phyloP scores from a whole-genome alignment of 2,329 filamentous ascomycete genomes.

The Bisporella sp. region DNA sequence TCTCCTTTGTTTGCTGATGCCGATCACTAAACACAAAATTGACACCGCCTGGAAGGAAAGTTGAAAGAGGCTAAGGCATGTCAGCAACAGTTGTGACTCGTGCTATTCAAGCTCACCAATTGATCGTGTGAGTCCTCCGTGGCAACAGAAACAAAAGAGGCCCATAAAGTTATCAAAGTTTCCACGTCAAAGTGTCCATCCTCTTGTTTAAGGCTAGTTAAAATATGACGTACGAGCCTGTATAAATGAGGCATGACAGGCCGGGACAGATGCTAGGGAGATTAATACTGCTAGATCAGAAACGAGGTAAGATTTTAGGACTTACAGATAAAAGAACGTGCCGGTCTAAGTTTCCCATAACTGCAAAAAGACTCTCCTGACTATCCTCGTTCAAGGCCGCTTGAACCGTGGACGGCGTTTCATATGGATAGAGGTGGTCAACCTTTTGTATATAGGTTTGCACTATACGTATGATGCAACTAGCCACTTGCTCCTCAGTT shows the following conservation, averaged over 20 bases:
- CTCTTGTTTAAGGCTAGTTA: conserved; percentile 2
- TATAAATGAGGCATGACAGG: conserved; percentile 10
- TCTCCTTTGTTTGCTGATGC: conserved; percentile 38
- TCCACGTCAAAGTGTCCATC: conserved; percentile 3
- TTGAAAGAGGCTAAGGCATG: conserved; percentile 22
- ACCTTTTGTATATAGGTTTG: conserved; percentile 14
- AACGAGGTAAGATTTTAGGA: neutral
- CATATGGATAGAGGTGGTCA: conserved; percentile 9
- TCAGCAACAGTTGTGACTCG: conserved; percentile 38
- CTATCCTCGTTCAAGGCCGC: conserved; percentile 14
- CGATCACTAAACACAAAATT: conserved; percentile 27
- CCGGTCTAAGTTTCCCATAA: conserved; percentile 6
- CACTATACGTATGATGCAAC: neutral
- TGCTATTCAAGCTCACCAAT: conserved; percentile 12
- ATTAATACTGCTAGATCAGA: conserved; percentile 6
- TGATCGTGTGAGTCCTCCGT: conserved; percentile 17
- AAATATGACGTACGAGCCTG: conserved; percentile 5
- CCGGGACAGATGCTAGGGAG: conserved; percentile 15
- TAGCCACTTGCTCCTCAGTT: neutral
- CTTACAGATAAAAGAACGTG: conserved; percentile 18
- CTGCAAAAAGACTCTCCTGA: conserved; percentile 18
- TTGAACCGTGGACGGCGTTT: neutral
- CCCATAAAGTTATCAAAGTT: conserved; percentile 13
- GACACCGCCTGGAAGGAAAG: conserved; percentile 14
- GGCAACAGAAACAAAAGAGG: conserved; percentile 12